phyloP scores from a whole-genome alignment of 1,284 basidiomycete species.

The Trichosporon faecale region DNA sequence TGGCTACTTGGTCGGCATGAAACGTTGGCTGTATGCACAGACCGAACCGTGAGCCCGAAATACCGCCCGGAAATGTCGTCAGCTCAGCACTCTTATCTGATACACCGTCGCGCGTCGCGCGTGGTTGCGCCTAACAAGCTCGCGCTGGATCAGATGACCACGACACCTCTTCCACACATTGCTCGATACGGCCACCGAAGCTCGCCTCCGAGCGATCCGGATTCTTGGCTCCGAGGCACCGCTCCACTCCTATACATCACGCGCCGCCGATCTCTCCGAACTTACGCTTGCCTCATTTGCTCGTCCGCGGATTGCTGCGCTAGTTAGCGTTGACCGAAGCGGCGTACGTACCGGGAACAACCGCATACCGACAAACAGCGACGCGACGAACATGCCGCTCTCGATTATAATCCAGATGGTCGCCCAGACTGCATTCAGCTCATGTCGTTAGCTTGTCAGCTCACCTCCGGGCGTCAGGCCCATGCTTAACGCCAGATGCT shows the following conservation, averaged over 20 bases:
- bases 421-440: slow-evolving; percentile 38
- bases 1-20: neutral
- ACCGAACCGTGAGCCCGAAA: neutral
- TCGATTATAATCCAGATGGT: slow-evolving; percentile 45
- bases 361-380: slow-evolving; percentile 49
- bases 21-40: neutral
- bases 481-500: slow-evolving; percentile 26
- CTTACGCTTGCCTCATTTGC: slow-evolving; percentile 1
- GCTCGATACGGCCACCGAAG: neutral
- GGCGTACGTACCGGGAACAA: slow-evolving; percentile 42
- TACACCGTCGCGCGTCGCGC: neutral
- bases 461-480: slow-evolving; percentile 43
- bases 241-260: neutral
- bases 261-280: neutral
- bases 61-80: neutral
- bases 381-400: slow-evolving; percentile 41
- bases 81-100: neutral
- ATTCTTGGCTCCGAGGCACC: neutral
- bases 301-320: neutral
- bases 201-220: neutral
- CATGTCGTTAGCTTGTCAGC: neutral
- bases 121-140: neutral
- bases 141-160: neutral
- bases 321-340: neutral
- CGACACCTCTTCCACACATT: neutral